Percentiles rank a stretch among this genome's conserved stretches.
These are phyloP conservation scores for Rhizopus sp. DNA, from an alignment of 371 early-diverging fungal genomes.

Conservation along the genomic window DNA sequence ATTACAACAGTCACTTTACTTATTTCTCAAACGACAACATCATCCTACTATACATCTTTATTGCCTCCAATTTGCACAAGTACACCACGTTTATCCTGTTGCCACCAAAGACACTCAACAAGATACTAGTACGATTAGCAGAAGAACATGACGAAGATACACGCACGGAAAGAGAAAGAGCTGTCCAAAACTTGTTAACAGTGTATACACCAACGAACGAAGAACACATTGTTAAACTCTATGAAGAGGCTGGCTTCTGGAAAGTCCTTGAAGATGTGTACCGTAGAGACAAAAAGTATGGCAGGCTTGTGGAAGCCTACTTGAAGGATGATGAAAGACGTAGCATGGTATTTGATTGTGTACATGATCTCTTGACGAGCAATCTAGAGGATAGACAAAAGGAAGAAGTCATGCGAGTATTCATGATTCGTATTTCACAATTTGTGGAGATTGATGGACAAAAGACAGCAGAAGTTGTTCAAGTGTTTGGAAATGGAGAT, in stretches of 20 bases:
- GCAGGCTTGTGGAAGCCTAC: slow-evolving; percentile 67
- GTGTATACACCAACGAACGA: slow-evolving; percentile 65
- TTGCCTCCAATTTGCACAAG: slow-evolving; percentile 65
- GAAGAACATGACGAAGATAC: slow-evolving; percentile 53
- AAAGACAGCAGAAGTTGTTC: slow-evolving; percentile 62
- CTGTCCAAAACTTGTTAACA: slow-evolving; percentile 65
- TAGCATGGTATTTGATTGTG: slow-evolving; percentile 59
- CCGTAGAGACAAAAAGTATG: slow-evolving; percentile 62
- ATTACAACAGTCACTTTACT: slow-evolving; percentile 6
- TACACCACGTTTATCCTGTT: slow-evolving; percentile 65
- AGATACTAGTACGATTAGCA: slow-evolving; percentile 62
- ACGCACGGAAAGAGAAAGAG: slow-evolving; percentile 66
- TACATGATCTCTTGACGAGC: slow-evolving; percentile 54
- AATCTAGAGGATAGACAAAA: slow-evolving; percentile 57
- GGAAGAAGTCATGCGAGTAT: slow-evolving; percentile 57
- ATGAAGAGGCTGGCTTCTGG: slow-evolving; percentile 74
- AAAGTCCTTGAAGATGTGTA: slow-evolving; percentile 70
- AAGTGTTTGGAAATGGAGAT: slow-evolving; percentile 61
- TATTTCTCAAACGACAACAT: slow-evolving; percentile 40
- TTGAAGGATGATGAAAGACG: slow-evolving; percentile 67
- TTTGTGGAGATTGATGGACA: slow-evolving; percentile 74
- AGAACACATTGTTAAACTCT: slow-evolving; percentile 55
- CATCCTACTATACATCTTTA: slow-evolving; percentile 67
- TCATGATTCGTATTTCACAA: slow-evolving; percentile 64
- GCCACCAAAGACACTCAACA: slow-evolving; percentile 59